These are phyloP conservation scores for Asparagopsis taxiformis DNA, from an alignment of 31 red algal genomes.

Conservation along the genomic window DNA sequence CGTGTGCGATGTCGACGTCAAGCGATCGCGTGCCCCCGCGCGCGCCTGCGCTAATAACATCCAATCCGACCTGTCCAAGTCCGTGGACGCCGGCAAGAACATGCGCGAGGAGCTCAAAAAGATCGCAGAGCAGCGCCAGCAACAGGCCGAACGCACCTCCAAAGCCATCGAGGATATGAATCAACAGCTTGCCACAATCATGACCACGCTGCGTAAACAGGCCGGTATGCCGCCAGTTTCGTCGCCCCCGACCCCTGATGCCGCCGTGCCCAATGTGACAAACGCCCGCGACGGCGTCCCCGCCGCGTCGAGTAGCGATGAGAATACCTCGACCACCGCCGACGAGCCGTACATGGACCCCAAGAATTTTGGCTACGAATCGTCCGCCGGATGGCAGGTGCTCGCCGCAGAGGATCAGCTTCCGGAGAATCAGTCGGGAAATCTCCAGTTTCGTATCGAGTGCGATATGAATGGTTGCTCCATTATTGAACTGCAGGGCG, in stretches of 20 bases:
- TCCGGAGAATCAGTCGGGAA: constrained; percentile 40
- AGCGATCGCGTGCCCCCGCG: constrained; percentile 2
- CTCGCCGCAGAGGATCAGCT: constrained; percentile 31
- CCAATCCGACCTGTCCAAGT: neutral
- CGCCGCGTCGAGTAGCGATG: constrained; percentile 11
- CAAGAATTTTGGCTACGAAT: constrained; percentile 65
- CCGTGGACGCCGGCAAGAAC: constrained; percentile 17
- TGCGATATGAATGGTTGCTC: constrained; percentile 82
- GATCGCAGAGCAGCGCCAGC: constrained; percentile 4
- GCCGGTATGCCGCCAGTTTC: constrained; percentile 71
- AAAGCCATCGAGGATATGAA: constrained; percentile 31
- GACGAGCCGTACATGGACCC: constrained; percentile 77
- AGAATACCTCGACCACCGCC: neutral
- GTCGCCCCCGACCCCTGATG: constrained; percentile 5
- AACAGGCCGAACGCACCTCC: constrained; percentile 43
- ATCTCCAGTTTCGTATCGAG: constrained; percentile 63
- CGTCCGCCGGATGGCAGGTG: constrained; percentile 67
- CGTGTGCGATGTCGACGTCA: neutral
- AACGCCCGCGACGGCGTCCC: neutral
- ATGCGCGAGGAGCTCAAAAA: constrained; percentile 31
- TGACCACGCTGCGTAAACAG: constrained; percentile 41
- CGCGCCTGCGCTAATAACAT: neutral
- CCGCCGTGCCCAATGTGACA: no score
- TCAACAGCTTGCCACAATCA: constrained; percentile 37
- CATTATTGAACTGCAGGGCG: constrained; percentile 60